Base-by-base conservation (phyloP, 129 eudicot genomes). In the Artemisia argyi region DNA sequence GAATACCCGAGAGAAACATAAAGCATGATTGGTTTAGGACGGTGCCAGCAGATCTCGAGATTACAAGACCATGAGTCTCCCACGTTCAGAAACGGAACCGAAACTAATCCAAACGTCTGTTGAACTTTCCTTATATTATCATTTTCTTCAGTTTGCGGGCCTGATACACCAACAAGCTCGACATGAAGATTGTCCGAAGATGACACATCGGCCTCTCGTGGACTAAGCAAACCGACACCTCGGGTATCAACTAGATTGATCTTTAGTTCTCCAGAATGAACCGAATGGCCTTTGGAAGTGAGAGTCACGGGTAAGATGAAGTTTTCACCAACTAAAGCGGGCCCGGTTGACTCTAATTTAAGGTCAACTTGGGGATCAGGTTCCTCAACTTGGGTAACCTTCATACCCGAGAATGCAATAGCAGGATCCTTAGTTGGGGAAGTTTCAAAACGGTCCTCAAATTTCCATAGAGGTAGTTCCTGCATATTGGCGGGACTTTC, bases 401-500 rank as follows among this genome's bases (percentile, higher is more conserved):
- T 94, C 85, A 84, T 94, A 63, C 97, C 99, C 61, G 96, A 90
- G 76, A 84, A 86, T 39, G 97, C 92, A 13, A 90, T 86, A 76
- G 89, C 85, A 12, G 89, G 99, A 83, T 94, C 97, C 79, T 90
- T 90, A 50, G 80, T 90, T 73, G 99, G 99, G 70, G 82, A 84
- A 79, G 91, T 80, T 82, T 94, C 97, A 51, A 86, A 78, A n/a
- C 78, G 83, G 81, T 94, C 96, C 70, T 94, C 99, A 63, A 94
- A 88, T 65, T 90, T 94, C 99, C 99, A 94, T n/a, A 94, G 82
- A 11, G 96, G 99, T 73, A 90, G 70, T 51, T 94, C 99, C 44
- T 80, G 75, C 97, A 94, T 85, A 16, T 93, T 85, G 79, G 96
- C 99, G 16, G 99, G 99, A 72, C 99, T 94, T 75, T 94, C 99